Evolutionary conservation across 108 stramenopile genomes (phyloP).

Genomic region (Pseudonitzschia multiseries): DNA sequence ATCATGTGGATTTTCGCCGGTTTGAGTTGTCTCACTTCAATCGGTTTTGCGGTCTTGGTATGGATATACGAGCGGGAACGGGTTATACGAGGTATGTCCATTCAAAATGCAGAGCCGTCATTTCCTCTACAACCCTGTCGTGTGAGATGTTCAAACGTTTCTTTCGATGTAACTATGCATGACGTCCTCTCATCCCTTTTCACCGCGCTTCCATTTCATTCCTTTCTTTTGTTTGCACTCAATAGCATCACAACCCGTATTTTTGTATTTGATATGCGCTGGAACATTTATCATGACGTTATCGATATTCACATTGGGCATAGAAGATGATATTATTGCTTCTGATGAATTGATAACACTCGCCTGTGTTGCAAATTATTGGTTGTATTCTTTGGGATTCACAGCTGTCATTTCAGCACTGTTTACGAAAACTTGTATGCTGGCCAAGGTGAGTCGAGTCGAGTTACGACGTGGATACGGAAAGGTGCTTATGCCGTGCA

Average conservation of each 20-base stretch:
- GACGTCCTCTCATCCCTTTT: not conserved
- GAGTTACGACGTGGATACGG: not conserved
- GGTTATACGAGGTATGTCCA: constrained; percentile 27
- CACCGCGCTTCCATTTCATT: not conserved
- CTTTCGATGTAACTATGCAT: not conserved
- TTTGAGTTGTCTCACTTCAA: constrained; percentile 18
- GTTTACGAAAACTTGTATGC: constrained; percentile 58
- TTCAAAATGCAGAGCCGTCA: too few species aligned
- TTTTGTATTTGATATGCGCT: constrained; percentile 52
- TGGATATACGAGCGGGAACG: constrained; percentile 8
- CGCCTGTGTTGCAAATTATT: constrained; percentile 35
- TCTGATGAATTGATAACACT: not conserved
- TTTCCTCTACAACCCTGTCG: not conserved
- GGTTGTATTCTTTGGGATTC: constrained; percentile 55
- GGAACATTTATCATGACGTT: constrained; percentile 62
- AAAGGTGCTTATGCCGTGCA: not conserved
- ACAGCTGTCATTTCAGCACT: constrained; percentile 47
- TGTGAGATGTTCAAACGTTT: not conserved
- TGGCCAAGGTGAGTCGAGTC: constrained; percentile 35
- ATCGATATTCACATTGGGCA: constrained; percentile 39
- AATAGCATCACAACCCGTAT: constrained; percentile 51
- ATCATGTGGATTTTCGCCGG: constrained; percentile 28
- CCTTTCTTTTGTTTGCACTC: not conserved
- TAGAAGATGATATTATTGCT: constrained; percentile 39
- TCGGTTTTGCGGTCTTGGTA: constrained; percentile 32